Evolutionary conservation across 2,329 filamentous ascomycete genomes (phyloP), one percentile per base, ranked within the genome.

Genomic region (Colletotrichum melonis): DNA sequence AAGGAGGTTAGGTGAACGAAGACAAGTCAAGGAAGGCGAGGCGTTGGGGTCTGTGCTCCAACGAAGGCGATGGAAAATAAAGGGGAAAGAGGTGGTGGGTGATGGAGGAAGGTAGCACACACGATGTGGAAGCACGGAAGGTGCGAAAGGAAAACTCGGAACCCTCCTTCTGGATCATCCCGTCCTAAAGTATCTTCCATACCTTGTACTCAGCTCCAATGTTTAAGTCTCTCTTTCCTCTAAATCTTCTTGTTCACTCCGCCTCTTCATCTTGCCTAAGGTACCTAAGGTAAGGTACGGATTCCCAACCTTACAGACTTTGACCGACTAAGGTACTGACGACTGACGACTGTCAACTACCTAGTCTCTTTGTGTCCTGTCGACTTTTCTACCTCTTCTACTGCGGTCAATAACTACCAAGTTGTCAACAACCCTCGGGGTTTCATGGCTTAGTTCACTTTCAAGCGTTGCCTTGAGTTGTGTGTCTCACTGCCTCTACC

Each of bases 51-150:
- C 38, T 42, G 35, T 59, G 32, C 12, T 49, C 42, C 42, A 11
- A 42, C 24, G 32, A 24, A 24, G 55, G 28, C 22, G 19, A 32
- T 60, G 35, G 8, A 28, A 30, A 28, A 46, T 42, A 42, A 42
- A 52, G 59, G 42, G 60, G 42, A 63, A 35, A 28, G 42, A 28
- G 30, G 11, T 46, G 24, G 19, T 12, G 49, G 42, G 60, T 22
- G 26, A 42, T 24, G 35, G 32, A 32, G 42, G 46, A 63, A 24
- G 62, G 62, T 24, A 55, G 28, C 30, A 64, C 19, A 69, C 57
- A 69, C 62, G 65, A 72, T 24, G 70, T 55, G 62, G 67, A 73
- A 52, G 46, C 55, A 70, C 42, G 67, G 67, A 73, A 56, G 55
- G 59, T 73, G 70, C 66, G 60, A 60, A 35, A 70, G 57, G 19